These are phyloP conservation scores for Pseudocercospora pini-densiflorae DNA, from an alignment of 2,329 filamentous ascomycete species.

Conservation along the genomic window DNA sequence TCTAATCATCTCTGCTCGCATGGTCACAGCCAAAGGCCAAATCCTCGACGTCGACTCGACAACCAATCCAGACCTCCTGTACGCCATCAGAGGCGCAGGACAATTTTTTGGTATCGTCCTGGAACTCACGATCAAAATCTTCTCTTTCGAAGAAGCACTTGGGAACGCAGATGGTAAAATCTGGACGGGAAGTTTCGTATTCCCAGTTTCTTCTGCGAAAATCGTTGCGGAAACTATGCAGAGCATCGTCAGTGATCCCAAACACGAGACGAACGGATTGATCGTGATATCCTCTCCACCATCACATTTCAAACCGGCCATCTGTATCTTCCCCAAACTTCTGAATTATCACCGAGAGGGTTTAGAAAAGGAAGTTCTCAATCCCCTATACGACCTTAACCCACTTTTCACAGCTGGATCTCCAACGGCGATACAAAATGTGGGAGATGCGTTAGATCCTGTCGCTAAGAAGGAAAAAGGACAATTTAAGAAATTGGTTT, in stretches of 20 bases:
- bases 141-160: slow-evolving; percentile 25
- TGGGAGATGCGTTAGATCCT: slow-evolving; percentile 31
- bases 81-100: slow-evolving; percentile 42
- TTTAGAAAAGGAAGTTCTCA: slow-evolving; percentile 26
- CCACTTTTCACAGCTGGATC: slow-evolving; percentile 29
- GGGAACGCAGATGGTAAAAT: slow-evolving; percentile 30
- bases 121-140: slow-evolving; percentile 31
- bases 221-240: slow-evolving; percentile 36
- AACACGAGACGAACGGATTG: slow-evolving; percentile 32
- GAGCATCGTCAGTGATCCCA: slow-evolving; percentile 17
- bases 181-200: slow-evolving; percentile 39
- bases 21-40: slow-evolving; percentile 39
- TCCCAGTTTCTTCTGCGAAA: slow-evolving; percentile 33
- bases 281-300: slow-evolving; percentile 36
- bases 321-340: slow-evolving; percentile 18
- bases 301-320: slow-evolving; percentile 30
- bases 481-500: slow-evolving; percentile 29
- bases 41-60: slow-evolving; percentile 27
- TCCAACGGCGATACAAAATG: slow-evolving; percentile 34
- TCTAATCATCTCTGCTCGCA: slow-evolving; percentile 33
- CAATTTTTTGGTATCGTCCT: slow-evolving; percentile 44
- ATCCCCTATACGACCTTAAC: slow-evolving; percentile 30
- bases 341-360: neutral
- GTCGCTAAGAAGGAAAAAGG: slow-evolving; percentile 31
- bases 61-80: slow-evolving; percentile 34